Evolutionary conservation across 495 filamentous ascomycete species (phyloP).

Genomic region (Cudoniella acicularis): DNA sequence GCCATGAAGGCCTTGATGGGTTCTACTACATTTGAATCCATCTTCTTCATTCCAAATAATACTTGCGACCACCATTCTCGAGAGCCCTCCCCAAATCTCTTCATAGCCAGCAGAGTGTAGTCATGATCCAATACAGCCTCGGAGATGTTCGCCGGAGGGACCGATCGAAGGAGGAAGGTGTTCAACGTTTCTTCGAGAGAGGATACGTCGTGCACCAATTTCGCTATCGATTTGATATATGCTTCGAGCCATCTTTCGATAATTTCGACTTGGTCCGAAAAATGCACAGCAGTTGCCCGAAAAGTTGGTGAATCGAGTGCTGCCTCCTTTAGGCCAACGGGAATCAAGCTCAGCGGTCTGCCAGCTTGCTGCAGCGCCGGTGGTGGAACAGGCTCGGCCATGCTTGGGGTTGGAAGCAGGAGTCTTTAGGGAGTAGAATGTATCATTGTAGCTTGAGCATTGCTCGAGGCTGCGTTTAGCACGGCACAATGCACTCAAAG

Average conservation of each 20-base stretch:
- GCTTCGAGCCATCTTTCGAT: conserved; percentile 92
- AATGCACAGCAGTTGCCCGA: conserved; percentile 82
- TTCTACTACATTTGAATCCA: conserved; percentile 72
- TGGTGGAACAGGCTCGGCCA: conserved; percentile 14
- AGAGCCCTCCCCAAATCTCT: conserved; percentile 76
- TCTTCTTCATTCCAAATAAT: conserved; percentile 64
- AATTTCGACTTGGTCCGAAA: conserved; percentile 85
- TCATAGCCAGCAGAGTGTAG: conserved; percentile 84
- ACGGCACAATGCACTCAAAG: no score
- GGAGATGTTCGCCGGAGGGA: conserved; percentile 66
- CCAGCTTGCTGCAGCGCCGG: conserved; percentile 12
- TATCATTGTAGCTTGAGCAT: background rate
- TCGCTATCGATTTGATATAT: conserved; percentile 74
- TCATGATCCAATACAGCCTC: conserved; percentile 89
- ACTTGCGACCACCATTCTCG: conserved; percentile 81
- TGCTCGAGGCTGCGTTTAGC: background rate
- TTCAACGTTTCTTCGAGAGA: conserved; percentile 67
- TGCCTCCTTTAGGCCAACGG: conserved; percentile 76
- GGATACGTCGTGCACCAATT: conserved; percentile 69
- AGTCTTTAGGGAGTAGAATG: background rate
- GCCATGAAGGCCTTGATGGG: conserved; percentile 74
- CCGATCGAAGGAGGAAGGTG: conserved; percentile 66
- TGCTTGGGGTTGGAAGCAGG: background rate
- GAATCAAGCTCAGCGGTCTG: conserved; percentile 43
- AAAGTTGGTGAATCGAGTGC: conserved; percentile 95